These are phyloP conservation scores for Paradendryphiella salina DNA, from an alignment of 2,329 filamentous ascomycete genomes.

Conservation along the genomic window DNA sequence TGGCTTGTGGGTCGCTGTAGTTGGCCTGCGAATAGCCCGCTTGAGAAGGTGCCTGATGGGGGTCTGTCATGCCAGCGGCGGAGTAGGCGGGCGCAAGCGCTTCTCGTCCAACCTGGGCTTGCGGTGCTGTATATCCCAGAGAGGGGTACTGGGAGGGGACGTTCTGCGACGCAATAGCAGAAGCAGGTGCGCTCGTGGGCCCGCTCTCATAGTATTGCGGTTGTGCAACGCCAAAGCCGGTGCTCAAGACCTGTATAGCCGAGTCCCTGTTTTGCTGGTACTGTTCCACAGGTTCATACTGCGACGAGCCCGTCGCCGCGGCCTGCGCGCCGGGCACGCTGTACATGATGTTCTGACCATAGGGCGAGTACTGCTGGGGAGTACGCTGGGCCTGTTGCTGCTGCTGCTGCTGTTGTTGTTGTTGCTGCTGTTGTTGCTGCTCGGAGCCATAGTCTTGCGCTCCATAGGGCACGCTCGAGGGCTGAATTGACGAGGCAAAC, in stretches of 20 bases:
- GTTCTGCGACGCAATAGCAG: slow-evolving; percentile 62
- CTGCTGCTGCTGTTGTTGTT: too few relatives aligned
- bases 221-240: slow-evolving; percentile 68
- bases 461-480: slow-evolving; percentile 61
- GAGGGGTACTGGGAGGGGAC: slow-evolving; percentile 67
- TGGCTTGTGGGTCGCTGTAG: slow-evolving; percentile 38
- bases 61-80: slow-evolving; percentile 57
- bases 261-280: slow-evolving; percentile 71
- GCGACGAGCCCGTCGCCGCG: slow-evolving; percentile 56
- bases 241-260: slow-evolving; percentile 75
- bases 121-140: slow-evolving; percentile 62
- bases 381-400: slow-evolving; percentile 63
- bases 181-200: slow-evolving; percentile 62
- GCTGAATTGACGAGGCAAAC: slow-evolving; percentile 58
- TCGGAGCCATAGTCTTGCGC: slow-evolving; percentile 64
- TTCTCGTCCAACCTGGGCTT: slow-evolving; percentile 60
- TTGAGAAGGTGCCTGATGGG: slow-evolving; percentile 48
- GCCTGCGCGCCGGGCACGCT: slow-evolving; percentile 58
- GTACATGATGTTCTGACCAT: slow-evolving; percentile 75
- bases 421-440: slow-evolving; percentile 59
- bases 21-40: slow-evolving; percentile 44
- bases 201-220: slow-evolving; percentile 65
- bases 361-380: slow-evolving; percentile 54
- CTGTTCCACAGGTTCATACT: slow-evolving; percentile 75
- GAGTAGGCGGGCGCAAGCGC: slow-evolving; percentile 56